These are phyloP conservation scores for Bipolaris victoriae DNA, from an alignment of 2,329 filamentous ascomycete genomes.

Conservation along the genomic window DNA sequence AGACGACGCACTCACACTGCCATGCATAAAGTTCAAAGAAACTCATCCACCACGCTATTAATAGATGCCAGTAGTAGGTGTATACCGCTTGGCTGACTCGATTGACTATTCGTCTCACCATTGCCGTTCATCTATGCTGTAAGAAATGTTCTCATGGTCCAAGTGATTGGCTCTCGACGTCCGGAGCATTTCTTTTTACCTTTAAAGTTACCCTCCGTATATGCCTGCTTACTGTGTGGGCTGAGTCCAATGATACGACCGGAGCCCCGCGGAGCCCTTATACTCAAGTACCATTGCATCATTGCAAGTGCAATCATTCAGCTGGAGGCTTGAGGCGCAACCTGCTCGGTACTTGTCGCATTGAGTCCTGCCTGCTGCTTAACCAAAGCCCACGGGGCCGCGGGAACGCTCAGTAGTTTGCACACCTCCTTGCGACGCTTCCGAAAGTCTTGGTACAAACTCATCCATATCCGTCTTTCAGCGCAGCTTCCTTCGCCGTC, in stretches of 20 bases:
- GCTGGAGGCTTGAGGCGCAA: conserved; percentile 25
- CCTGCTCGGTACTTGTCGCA: conserved; percentile 30
- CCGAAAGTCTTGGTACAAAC: conserved; percentile 54
- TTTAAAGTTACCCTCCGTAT: neutral
- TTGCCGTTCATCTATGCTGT: neutral
- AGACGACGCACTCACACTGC: neutral
- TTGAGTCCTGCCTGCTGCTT: conserved; percentile 30
- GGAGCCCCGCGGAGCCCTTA: neutral
- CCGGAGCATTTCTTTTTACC: neutral
- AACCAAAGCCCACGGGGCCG: conserved; percentile 46
- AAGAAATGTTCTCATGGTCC: neutral
- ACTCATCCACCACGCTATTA: neutral
- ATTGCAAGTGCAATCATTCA: neutral
- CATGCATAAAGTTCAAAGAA: neutral
- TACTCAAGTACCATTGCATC: neutral
- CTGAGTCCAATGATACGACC: neutral
- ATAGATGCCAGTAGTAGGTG: neutral
- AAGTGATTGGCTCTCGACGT: neutral
- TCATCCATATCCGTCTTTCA: conserved; percentile 54
- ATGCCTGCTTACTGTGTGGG: neutral
- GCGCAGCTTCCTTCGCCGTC: conserved; percentile 37
- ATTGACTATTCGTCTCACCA: neutral
- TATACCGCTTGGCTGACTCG: neutral
- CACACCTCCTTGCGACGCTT: conserved; percentile 51
- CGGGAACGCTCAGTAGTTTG: conserved; percentile 47